phyloP scores from a whole-genome alignment of 1,139 yeast genomes.

The Geotrichum reessii region DNA sequence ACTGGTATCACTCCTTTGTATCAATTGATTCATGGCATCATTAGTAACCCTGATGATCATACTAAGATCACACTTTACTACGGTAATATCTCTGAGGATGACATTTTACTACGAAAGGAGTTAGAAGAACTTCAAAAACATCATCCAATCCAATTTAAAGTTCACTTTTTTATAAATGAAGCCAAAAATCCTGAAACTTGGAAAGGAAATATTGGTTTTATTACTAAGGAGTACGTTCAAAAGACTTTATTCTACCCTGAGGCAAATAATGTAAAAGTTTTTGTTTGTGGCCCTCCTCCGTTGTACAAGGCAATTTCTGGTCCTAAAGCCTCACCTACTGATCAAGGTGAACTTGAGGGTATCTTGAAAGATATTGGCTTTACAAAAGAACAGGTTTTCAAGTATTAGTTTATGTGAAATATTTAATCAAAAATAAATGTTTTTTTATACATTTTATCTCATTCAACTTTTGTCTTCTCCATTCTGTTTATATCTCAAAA shows the following conservation, averaged over 20 bases:
- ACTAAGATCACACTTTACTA: slow-evolving; percentile 76
- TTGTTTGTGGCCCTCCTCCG: slow-evolving; percentile 91
- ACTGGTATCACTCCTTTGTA: slow-evolving; percentile 93
- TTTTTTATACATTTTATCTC: neutral
- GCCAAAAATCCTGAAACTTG: slow-evolving; percentile 42
- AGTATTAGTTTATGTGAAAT: slow-evolving; percentile 38
- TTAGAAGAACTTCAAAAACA: slow-evolving; percentile 59
- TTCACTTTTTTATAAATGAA: slow-evolving; percentile 76
- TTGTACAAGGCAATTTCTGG: slow-evolving; percentile 83
- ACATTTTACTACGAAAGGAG: slow-evolving; percentile 72
- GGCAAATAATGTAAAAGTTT: slow-evolving; percentile 58
- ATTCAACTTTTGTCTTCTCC: neutral
- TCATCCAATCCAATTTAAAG: slow-evolving; percentile 68
- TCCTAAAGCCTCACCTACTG: slow-evolving; percentile 73
- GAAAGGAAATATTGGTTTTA: slow-evolving; percentile 52
- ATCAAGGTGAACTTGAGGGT: slow-evolving; percentile 93
- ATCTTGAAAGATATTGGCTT: slow-evolving; percentile 82
- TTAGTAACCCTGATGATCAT: slow-evolving; percentile 69
- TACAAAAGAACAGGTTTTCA: slow-evolving; percentile 81
- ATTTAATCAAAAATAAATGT: neutral
- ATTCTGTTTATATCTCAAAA: neutral
- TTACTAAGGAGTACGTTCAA: slow-evolving; percentile 61
- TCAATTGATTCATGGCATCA: slow-evolving; percentile 54
- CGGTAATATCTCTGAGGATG: slow-evolving; percentile 71
- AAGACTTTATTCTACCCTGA: slow-evolving; percentile 52